Evolutionary conservation across 1,284 basidiomycete genomes (phyloP).

Genomic region (Stygiomarasmius scandens): DNA sequence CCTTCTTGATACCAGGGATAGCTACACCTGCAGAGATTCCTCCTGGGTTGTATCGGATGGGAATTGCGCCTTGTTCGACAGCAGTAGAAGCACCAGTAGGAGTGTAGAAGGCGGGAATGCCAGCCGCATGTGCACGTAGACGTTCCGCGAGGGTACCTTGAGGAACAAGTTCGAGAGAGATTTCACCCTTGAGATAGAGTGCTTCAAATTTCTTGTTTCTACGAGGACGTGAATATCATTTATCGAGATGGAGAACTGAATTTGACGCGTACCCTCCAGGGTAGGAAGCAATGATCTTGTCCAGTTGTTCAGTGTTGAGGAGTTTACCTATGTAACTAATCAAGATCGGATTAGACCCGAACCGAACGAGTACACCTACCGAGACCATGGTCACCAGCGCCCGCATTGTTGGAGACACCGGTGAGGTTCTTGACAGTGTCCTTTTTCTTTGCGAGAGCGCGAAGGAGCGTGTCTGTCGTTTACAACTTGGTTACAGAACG

Average conservation of each 20-base stretch:
- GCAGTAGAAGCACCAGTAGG: constrained; percentile 93
- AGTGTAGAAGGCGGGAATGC: constrained; percentile 96
- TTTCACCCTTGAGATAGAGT: constrained; percentile 79
- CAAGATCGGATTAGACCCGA: background rate
- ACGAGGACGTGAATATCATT: constrained; percentile 9
- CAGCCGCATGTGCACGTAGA: constrained; percentile 89
- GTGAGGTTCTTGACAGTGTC: constrained; percentile 72
- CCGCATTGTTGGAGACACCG: constrained; percentile 91
- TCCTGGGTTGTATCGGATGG: constrained; percentile 72
- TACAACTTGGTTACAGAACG: background rate
- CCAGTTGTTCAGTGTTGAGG: constrained; percentile 76
- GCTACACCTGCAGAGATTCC: constrained; percentile 67
- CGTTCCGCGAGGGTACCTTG: constrained; percentile 93
- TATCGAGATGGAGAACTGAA: background rate
- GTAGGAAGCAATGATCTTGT: constrained; percentile 87
- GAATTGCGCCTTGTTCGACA: constrained; percentile 78
- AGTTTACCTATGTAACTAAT: constrained; percentile 62
- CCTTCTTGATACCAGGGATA: constrained; percentile 77
- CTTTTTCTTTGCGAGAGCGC: constrained; percentile 74
- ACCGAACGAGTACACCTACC: constrained; percentile 48
- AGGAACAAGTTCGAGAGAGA: constrained; percentile 87
- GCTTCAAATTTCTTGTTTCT: constrained; percentile 81
- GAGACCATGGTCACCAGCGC: constrained; percentile 75
- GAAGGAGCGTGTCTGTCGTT: constrained; percentile 76
- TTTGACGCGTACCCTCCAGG: constrained; percentile 74